A percentile compares a stretch with the other conserved stretches of the same genome.
phyloP scores from a whole-genome alignment of 768 basidiomycete species.

The Termitomyces bulborhizus region DNA sequence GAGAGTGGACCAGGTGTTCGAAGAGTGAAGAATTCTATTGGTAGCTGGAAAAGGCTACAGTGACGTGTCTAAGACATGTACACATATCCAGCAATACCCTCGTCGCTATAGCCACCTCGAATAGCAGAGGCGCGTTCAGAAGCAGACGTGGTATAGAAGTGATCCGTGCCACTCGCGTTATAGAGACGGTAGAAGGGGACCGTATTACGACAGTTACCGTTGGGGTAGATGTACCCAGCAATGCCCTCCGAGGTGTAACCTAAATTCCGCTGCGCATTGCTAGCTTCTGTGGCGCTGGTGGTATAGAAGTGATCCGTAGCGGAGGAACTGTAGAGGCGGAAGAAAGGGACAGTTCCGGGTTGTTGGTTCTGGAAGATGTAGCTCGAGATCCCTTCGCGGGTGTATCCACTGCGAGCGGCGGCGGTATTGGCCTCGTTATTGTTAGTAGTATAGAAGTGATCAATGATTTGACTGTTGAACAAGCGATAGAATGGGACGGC shows the following conservation, averaged over 20 bases:
- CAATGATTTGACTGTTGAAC: not conserved
- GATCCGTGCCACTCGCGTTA: constrained; percentile 11
- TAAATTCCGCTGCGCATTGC: not conserved
- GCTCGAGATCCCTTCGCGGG: constrained; percentile 9
- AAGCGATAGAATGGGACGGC: not conserved
- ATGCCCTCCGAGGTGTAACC: constrained; percentile 15
- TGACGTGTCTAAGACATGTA: not conserved
- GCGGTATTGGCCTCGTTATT: constrained; percentile 8
- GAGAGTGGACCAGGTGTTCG: too few species aligned
- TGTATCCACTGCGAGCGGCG: not conserved
- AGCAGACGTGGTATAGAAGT: constrained; percentile 18
- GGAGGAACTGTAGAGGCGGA: constrained; percentile 14
- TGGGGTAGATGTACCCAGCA: constrained; percentile 15
- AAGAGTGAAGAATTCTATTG: too few species aligned
- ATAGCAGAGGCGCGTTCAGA: constrained; percentile 3
- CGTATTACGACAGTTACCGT: not conserved
- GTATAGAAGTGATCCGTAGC: constrained; percentile 20
- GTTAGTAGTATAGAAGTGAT: constrained; percentile 14
- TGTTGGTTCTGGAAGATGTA: constrained; percentile 5
- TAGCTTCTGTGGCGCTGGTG: constrained; percentile 10
- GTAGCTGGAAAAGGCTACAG: too few species aligned
- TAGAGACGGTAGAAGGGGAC: constrained; percentile 18
- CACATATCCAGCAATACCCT: constrained; percentile 11
- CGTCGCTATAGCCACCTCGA: constrained; percentile 4
- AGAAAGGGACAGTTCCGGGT: constrained; percentile 14